Conservation (phyloP, 371 early-diverging fungal genomes). For the Mortierella sp. region DNA sequence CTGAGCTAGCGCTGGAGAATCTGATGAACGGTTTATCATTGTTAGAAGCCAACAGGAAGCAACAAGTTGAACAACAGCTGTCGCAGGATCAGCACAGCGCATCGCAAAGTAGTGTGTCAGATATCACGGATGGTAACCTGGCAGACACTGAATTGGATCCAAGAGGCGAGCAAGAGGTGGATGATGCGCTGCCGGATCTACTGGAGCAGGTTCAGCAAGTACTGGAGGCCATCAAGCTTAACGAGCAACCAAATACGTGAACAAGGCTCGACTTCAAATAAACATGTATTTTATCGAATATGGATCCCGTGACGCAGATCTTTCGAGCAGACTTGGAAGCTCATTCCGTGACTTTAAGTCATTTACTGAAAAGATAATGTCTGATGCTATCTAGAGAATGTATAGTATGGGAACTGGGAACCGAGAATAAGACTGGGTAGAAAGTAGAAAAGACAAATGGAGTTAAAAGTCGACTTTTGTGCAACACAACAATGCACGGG, state of each 20-base stretch:
- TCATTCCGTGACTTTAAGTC: too few species aligned
- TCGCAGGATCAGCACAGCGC: slow-evolving; percentile 18
- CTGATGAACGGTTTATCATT: slow-evolving; percentile 50
- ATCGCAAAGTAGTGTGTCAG: slow-evolving; percentile 5
- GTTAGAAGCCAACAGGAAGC: slow-evolving; percentile 40
- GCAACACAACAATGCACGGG: neutral
- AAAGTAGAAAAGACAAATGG: neutral
- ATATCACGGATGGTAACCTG: slow-evolving; percentile 46
- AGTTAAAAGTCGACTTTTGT: slow-evolving; percentile 4
- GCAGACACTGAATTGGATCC: slow-evolving; percentile 49
- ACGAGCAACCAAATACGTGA: slow-evolving; percentile 25
- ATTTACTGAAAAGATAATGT: too few species aligned
- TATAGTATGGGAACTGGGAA: too few species aligned
- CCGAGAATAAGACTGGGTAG: too few species aligned
- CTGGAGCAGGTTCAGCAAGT: slow-evolving; percentile 52
- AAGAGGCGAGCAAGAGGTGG: slow-evolving; percentile 32
- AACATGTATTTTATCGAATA: neutral
- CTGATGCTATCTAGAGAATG: too few species aligned
- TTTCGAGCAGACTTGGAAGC: too few species aligned
- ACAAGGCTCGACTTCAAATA: neutral
- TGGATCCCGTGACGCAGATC: too few species aligned
- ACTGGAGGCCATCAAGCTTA: slow-evolving; percentile 48
- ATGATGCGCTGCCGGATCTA: slow-evolving; percentile 43
- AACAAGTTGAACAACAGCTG: slow-evolving; percentile 24
- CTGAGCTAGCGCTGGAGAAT: slow-evolving; percentile 43